Conservation (phyloP, 768 basidiomycete species). For the Termitomyces sp. region DNA sequence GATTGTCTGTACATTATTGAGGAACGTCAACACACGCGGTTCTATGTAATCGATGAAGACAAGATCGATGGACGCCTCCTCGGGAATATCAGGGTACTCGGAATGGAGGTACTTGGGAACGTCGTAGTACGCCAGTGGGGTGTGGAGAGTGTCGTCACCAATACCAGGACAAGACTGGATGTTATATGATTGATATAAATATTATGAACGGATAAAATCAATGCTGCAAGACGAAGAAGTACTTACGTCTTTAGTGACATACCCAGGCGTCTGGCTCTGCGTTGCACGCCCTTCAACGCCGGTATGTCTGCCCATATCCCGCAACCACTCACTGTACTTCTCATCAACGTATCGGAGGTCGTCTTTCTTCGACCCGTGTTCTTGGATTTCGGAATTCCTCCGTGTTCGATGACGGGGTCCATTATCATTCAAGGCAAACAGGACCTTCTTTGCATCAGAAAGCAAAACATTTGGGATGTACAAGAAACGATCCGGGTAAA, state of each 20-base stretch:
- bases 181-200: no score
- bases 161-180: slow-evolving; percentile 60
- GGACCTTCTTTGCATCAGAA: slow-evolving; percentile 43
- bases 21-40: slow-evolving; percentile 37
- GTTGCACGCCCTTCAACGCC: slow-evolving; percentile 35
- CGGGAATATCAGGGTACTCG: slow-evolving; percentile 40
- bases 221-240: neutral
- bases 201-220: neutral
- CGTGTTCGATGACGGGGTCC: slow-evolving; percentile 2
- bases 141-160: slow-evolving; percentile 70
- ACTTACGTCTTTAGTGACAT: slow-evolving; percentile 47
- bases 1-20: slow-evolving; percentile 50
- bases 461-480: slow-evolving; percentile 53
- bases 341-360: slow-evolving; percentile 11
- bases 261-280: slow-evolving; percentile 60
- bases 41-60: slow-evolving; percentile 73
- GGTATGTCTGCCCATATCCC: slow-evolving; percentile 42
- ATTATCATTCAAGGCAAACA: slow-evolving; percentile 43
- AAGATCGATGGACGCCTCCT: slow-evolving; percentile 56
- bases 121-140: slow-evolving; percentile 49
- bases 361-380: slow-evolving; percentile 15
- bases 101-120: slow-evolving; percentile 58
- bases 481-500: slow-evolving; percentile 60
- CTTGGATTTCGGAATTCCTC: slow-evolving; percentile 19
- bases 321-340: slow-evolving; percentile 40